Evolutionary conservation across 2,329 filamentous ascomycete species (phyloP), one percentile per base, ranked within the genome.

Genomic region (Cyclaneusma minus): DNA sequence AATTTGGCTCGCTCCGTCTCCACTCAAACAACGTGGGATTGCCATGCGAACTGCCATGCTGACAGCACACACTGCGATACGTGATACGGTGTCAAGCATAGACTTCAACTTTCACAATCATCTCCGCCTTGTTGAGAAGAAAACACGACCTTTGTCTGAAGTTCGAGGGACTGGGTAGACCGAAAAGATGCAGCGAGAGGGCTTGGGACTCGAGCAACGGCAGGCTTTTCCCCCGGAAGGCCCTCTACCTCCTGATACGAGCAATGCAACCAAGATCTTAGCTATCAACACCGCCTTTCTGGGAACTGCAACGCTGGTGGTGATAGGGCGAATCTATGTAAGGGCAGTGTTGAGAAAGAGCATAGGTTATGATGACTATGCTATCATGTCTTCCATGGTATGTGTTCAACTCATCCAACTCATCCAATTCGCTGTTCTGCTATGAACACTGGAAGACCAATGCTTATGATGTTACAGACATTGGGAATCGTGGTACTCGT

Each of bases 341-440:
- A 48, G 60, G 14, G 27, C 46, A 6, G 33, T 42, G 6, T 54
- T 64, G 44, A 40, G 64, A 18, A 56, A 54, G 21, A 52, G 51
- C 10, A 45, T 60, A 25, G 58, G 59, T 2, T 21, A 39, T 3
- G 61, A 66, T 41, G 60, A 66, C 37, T 57, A 48, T 31, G 33
- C 55, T 3, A 62, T 64, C 37, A 25, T 55, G 2, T 30, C 43
- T 3, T 51, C 58, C 4, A 47, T 50, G 44, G 47, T 61, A 35
- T 35, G 46, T 49, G 18, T 7, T 12, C 8, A 5, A 12, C 9
- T 22, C 13, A 5, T 24, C 9, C 23, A 49, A 44, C 23, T 39
- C 22, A 39, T 40, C 18, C 35, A 40, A 4, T 29, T 40, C 13
- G 38, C 34, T 8, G 38, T 46, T 13, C 29, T 49, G 24, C 16